Conservation (phyloP, 2,329 filamentous ascomycete species). For the Raffaelea albimanens region DNA sequence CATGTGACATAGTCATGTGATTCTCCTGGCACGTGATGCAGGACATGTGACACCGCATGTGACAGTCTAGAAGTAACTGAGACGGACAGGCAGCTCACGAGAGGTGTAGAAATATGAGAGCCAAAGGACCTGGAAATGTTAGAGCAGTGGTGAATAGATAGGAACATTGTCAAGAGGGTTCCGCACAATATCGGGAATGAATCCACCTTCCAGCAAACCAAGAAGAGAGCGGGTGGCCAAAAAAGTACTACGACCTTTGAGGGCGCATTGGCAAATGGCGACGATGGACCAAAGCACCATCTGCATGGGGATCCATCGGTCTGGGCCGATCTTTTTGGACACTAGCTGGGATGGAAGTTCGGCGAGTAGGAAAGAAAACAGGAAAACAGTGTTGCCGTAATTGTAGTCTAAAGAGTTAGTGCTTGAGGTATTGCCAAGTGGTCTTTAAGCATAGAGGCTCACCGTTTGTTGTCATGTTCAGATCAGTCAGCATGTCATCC, state of each 20-base stretch:
- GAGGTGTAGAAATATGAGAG: slow-evolving; percentile 34
- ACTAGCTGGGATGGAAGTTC: slow-evolving; percentile 45
- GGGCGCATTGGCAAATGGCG: slow-evolving; percentile 35
- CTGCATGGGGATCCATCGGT: slow-evolving; percentile 51
- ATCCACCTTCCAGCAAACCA: slow-evolving; percentile 34
- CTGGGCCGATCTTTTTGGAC: slow-evolving; percentile 46
- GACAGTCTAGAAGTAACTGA: too few relatives aligned
- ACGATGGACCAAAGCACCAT: slow-evolving; percentile 48
- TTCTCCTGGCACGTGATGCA: too few relatives aligned
- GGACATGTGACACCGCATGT: too few relatives aligned
- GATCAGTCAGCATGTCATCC: slow-evolving; percentile 50
- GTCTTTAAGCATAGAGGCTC: not conserved
- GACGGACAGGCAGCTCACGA: slow-evolving; percentile 28
- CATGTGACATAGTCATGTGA: too few relatives aligned
- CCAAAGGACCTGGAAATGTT: slow-evolving; percentile 30
- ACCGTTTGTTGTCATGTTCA: slow-evolving; percentile 34
- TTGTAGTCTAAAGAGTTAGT: slow-evolving; percentile 30
- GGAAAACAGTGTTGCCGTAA: slow-evolving; percentile 40
- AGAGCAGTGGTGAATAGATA: too few relatives aligned
- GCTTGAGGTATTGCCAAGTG: not conserved
- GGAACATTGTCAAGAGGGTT: too few relatives aligned
- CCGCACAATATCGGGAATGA: slow-evolving; percentile 35
- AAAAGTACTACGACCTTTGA: slow-evolving; percentile 28
- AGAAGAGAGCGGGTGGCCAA: slow-evolving; percentile 27
- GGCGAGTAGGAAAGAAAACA: slow-evolving; percentile 31